Evolutionary conservation across 1,139 yeast species (phyloP).

Genomic region (Diutina catenulata): DNA sequence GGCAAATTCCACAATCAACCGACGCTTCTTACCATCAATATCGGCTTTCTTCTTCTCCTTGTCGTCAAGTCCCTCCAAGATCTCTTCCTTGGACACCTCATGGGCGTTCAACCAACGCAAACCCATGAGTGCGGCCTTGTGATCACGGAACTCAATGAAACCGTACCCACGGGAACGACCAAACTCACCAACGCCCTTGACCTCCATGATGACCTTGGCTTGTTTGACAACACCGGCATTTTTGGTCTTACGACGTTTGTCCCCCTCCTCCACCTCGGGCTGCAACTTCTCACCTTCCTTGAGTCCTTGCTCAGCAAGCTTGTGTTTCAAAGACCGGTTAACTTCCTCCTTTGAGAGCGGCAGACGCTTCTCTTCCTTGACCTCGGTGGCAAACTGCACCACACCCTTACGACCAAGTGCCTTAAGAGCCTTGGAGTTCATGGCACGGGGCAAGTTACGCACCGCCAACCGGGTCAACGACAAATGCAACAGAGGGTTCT

Average conservation of each 20-base stretch:
- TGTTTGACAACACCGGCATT: constrained; percentile 87
- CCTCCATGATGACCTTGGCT: constrained; percentile 86
- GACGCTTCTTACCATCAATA: constrained; percentile 52
- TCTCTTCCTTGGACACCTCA: constrained; percentile 61
- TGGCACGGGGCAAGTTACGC: constrained; percentile 84
- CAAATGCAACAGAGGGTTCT: constrained; percentile 82
- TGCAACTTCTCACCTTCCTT: constrained; percentile 31
- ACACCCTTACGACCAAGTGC: constrained; percentile 92
- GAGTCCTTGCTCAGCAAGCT: neutral
- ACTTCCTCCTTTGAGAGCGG: constrained; percentile 86
- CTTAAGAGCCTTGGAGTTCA: constrained; percentile 80
- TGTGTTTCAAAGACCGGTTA: constrained; percentile 44
- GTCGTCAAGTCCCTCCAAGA: constrained; percentile 58
- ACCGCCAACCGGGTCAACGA: constrained; percentile 90
- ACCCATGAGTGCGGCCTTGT: constrained; percentile 89
- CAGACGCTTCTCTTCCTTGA: constrained; percentile 61
- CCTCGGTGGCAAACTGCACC: constrained; percentile 92
- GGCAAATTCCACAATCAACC: constrained; percentile 90
- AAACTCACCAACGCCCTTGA: constrained; percentile 72
- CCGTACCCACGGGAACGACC: constrained; percentile 98
- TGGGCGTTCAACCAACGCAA: constrained; percentile 96
- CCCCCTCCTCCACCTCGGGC: constrained; percentile 23
- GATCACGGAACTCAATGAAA: constrained; percentile 86
- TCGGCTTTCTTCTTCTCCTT: constrained; percentile 50
- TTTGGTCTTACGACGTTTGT: constrained; percentile 48